These are phyloP conservation scores for Colletotrichum zoysiae DNA, from an alignment of 2,329 filamentous ascomycete genomes.

Conservation along the genomic window DNA sequence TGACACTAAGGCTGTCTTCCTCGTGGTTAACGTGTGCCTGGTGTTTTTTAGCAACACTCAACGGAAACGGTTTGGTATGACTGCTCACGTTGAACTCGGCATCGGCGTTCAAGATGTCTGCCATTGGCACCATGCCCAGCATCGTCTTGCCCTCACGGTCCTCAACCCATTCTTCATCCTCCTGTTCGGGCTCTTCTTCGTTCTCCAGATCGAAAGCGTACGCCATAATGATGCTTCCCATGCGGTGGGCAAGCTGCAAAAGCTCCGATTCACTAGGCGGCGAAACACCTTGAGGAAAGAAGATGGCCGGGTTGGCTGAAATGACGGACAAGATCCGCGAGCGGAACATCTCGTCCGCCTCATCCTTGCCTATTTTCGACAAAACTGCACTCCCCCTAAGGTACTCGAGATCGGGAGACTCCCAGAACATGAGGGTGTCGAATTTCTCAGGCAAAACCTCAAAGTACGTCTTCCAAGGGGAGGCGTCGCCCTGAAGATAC, in stretches of 20 bases:
- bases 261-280: constrained; percentile 59
- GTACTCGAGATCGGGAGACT: constrained; percentile 73
- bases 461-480: constrained; percentile 84
- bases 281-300: constrained; percentile 55
- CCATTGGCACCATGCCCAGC: constrained; percentile 92
- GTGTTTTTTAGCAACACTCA: not conserved
- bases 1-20: constrained; percentile 74
- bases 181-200: constrained; percentile 68
- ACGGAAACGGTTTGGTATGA: rapidly evolving
- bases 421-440: constrained; percentile 94
- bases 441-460: constrained; percentile 78
- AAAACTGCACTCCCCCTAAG: constrained; percentile 84
- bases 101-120: constrained; percentile 90
- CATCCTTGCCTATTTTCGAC: constrained; percentile 79
- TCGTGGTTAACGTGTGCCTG: constrained; percentile 68
- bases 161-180: constrained; percentile 74
- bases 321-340: constrained; percentile 65
- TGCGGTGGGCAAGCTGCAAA: constrained; percentile 74
- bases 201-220: constrained; percentile 87
- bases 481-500: constrained; percentile 67
- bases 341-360: constrained; percentile 78
- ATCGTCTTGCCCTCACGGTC: constrained; percentile 68
- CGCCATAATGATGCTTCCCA: constrained; percentile 92
- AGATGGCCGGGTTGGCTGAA: constrained; percentile 58
- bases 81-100: constrained; percentile 81